Evolutionary conservation across 805 yeast genomes (phyloP), one percentile per base, ranked within the genome.

Genomic region (Maudiozyma turicensis): DNA sequence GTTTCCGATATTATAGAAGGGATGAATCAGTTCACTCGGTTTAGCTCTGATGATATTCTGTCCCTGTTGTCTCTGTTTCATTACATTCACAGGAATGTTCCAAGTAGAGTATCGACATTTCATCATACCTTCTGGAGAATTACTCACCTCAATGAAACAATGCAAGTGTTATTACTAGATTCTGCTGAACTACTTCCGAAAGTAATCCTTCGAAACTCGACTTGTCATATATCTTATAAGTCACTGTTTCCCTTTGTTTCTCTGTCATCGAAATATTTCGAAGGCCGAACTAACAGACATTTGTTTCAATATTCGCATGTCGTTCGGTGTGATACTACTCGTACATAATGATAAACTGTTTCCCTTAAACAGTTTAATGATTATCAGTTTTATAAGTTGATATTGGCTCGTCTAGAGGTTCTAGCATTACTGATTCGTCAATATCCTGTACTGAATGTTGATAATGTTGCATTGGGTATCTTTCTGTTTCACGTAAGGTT

Each of bases 1-100:
- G 5, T 48, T 31, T 30, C 55, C 52, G 11, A 63, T 60, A 10
- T 44, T 47, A 47, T 62, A 64, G 48, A 61, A 63, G 8, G 66
- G 63, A 45, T 64, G 67, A 3, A 55, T 46, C 4, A 57, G 50
- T 31, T 55, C 53, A 13, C 47, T 47, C 6, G 59, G 50, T 11
- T 31, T 38, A 32, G 30, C 35, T 44, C 33, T 30, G 13, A 35
- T 40, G 26, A 20, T 26, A 31, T 15, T 14, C 33, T 6, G 28
- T 5, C 14, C 32, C 7, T 40, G n/a, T 6, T 31, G 20, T n/a
- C 40, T 11, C 2, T 7, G 32, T 14, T 40, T 40, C 5, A 13
- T 15, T 1, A 28, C 11, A 32, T 46, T 46, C 10, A 15, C 33
- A 5, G 48, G 48, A 8, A 46, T 46, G 11, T 30, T n/a, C 44